phyloP scores from a whole-genome alignment of 1,284 basidiomycete genomes.

The Ganoderma leucocontextum region DNA sequence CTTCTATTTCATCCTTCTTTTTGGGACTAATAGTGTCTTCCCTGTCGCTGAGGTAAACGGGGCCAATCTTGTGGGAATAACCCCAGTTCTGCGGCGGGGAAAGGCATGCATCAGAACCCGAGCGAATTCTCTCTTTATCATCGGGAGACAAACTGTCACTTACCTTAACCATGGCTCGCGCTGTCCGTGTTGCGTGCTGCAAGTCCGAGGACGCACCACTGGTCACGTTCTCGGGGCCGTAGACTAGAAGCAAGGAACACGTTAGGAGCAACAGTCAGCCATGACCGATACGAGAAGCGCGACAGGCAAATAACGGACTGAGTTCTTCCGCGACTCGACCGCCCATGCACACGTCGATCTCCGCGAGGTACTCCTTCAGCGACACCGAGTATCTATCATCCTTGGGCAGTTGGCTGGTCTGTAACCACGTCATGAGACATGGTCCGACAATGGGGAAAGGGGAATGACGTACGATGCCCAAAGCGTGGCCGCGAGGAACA shows the following conservation, averaged over 20 bases:
- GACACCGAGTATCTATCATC: slow-evolving; percentile 81
- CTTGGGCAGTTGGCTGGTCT: slow-evolving; percentile 90
- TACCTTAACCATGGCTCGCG: slow-evolving; percentile 91
- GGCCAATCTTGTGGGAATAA: slow-evolving; percentile 86
- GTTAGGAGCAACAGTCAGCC: slow-evolving; percentile 21
- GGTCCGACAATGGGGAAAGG: not conserved
- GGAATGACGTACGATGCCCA: slow-evolving; percentile 76
- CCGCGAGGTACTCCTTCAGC: slow-evolving; percentile 76
- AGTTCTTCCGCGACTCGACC: slow-evolving; percentile 94
- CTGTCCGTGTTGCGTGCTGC: slow-evolving; percentile 79
- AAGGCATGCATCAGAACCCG: slow-evolving; percentile 22
- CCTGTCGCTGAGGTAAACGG: slow-evolving; percentile 81
- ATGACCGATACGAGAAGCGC: not conserved
- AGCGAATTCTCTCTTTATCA: slow-evolving; percentile 16
- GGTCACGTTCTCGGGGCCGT: slow-evolving; percentile 87
- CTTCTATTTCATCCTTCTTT: slow-evolving; percentile 85
- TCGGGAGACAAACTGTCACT: slow-evolving; percentile 37
- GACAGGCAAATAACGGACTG: slow-evolving; percentile 52
- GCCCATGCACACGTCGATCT: slow-evolving; percentile 91
- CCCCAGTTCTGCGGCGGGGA: slow-evolving; percentile 65
- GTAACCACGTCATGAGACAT: slow-evolving; percentile 19
- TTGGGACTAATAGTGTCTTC: slow-evolving; percentile 74
- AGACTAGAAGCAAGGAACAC: slow-evolving; percentile 59
- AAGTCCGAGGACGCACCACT: slow-evolving; percentile 94
- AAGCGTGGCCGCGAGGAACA: slow-evolving; percentile 90